Conservation (phyloP, 1,139 yeast species). For the Taiozyma sp. region DNA sequence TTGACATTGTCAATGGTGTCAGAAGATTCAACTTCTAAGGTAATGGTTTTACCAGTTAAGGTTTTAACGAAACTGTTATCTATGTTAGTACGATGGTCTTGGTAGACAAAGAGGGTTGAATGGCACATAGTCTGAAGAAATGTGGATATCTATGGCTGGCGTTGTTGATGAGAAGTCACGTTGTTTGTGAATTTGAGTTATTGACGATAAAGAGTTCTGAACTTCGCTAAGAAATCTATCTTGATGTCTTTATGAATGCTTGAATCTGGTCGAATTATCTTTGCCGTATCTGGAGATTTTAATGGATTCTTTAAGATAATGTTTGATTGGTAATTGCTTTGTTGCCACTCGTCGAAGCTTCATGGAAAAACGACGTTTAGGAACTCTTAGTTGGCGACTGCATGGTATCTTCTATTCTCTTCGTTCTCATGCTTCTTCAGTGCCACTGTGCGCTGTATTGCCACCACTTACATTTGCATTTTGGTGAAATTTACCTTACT, state of each 20-base stretch:
- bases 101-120: neutral
- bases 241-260: neutral
- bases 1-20: conserved; percentile 94
- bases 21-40: conserved; percentile 91
- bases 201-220: neutral
- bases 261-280: neutral
- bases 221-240: neutral
- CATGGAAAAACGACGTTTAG: neutral
- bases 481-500: conserved; percentile 16
- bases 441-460: neutral
- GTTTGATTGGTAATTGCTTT: neutral
- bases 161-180: neutral
- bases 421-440: neutral
- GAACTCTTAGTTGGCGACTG: neutral
- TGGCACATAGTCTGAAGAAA: neutral
- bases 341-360: neutral
- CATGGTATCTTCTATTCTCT: neutral
- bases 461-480: conserved; percentile 27
- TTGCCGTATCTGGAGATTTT: neutral
- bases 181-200: too few species aligned
- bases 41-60: conserved; percentile 85
- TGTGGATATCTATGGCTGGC: neutral
- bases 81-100: conserved; percentile 15
- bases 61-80: conserved; percentile 77
- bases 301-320: neutral